These are phyloP conservation scores for Pythium biforme DNA, from an alignment of 352 stramenopile genomes.

Conservation along the genomic window DNA sequence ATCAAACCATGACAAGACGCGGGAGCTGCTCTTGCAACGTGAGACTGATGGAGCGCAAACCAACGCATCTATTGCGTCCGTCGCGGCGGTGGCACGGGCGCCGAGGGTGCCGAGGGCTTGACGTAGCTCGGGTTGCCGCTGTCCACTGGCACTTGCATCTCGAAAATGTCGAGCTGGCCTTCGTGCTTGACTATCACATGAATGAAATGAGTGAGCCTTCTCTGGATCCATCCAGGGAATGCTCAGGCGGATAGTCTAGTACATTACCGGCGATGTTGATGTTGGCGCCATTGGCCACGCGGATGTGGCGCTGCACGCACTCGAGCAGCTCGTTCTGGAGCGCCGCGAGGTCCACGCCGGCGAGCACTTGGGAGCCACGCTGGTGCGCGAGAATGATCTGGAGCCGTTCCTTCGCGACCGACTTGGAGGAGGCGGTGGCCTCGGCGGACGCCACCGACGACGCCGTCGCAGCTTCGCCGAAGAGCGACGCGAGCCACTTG, in stretches of 20 bases:
- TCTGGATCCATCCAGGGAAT: too few relatives aligned
- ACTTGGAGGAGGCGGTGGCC: constrained; percentile 54
- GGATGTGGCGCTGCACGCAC: constrained; percentile 87
- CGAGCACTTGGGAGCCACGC: constrained; percentile 78
- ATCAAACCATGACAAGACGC: background rate
- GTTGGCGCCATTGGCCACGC: constrained; percentile 80
- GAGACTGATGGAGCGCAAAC: background rate
- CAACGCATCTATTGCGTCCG: constrained; percentile 26
- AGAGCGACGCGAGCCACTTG: constrained; percentile 81
- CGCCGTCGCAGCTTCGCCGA: constrained; percentile 42
- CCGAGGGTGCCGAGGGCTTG: constrained; percentile 5
- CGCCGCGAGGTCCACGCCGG: constrained; percentile 73
- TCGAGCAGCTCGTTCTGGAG: constrained; percentile 83
- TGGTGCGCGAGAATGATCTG: constrained; percentile 90
- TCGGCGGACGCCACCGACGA: constrained; percentile 20
- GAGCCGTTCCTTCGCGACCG: constrained; percentile 83
- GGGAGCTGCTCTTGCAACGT: background rate
- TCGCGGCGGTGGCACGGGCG: constrained; percentile 17
- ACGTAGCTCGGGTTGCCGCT: constrained; percentile 37
- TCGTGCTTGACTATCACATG: constrained; percentile 80
- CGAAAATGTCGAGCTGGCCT: constrained; percentile 86
- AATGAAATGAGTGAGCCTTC: too few relatives aligned
- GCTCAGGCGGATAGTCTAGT: too few relatives aligned
- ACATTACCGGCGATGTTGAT: constrained; percentile 91
- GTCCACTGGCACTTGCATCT: constrained; percentile 89